These are phyloP conservation scores for Cynara cardunculus DNA, from an alignment of 129 eudicot species.

Conservation along the genomic window DNA sequence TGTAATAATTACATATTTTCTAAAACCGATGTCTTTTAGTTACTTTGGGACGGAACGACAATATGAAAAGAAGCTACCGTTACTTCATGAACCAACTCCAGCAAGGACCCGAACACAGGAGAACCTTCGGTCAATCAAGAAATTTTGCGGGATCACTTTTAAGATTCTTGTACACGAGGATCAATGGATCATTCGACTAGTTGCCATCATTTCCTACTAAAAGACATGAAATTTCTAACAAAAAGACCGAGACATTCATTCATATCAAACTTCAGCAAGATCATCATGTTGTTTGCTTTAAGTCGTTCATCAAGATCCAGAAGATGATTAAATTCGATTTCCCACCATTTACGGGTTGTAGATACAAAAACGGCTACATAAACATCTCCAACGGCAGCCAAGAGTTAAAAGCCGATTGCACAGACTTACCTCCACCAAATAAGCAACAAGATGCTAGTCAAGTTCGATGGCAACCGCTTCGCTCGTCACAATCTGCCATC, in stretches of 20 bases:
- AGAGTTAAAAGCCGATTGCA: not conserved
- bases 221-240: not conserved
- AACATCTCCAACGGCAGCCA: not conserved
- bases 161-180: not conserved
- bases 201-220: not conserved
- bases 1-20: not conserved
- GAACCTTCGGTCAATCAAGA: not conserved
- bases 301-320: not conserved
- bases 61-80: not conserved
- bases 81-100: not conserved
- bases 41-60: not conserved
- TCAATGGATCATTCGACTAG: not conserved
- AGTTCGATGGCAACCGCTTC: conserved; percentile 39
- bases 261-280: not conserved
- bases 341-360: not conserved
- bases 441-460: conserved; percentile 32
- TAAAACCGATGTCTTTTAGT: too few species aligned
- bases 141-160: not conserved
- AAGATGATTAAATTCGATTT: not conserved
- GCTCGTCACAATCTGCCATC: conserved; percentile 60
- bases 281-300: not conserved
- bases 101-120: not conserved
- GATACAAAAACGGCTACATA: conserved; percentile 1
- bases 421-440: conserved; percentile 4
- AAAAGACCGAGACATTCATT: not conserved